Base-by-base conservation (phyloP, 345 rosid genomes). In the Lepidium aucheri region DNA sequence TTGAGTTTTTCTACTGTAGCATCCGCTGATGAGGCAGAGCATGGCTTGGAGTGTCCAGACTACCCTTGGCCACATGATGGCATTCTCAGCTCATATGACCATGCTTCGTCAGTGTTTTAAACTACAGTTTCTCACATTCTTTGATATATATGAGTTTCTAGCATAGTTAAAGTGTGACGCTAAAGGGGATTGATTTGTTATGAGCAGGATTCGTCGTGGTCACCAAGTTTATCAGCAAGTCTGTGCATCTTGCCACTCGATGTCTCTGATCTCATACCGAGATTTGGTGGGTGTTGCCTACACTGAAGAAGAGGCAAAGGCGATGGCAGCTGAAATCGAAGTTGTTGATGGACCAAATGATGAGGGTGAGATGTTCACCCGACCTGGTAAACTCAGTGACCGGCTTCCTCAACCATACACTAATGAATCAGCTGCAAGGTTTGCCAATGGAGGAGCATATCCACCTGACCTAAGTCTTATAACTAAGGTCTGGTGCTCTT, bases 401-500 rank as follows among this genome's bases (percentile, higher is more conserved):
- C 96, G 94, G 46, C 84, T 90, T 66, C 95, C 98, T 58, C 70
- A 88, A 76, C 97, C 98, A 58, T 93, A 90, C 76, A 28, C 89
- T 1, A 94, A 94, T 75, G 99, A 94, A 68, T 76, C 77, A 77
- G 99, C 97, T 11, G 99, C 99, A 66, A 90, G 96, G 81, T 94
- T 94, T 65, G 99, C 99, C 53, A 94, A 94, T 84, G 99, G 99
- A 80, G 99, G 99, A 75, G 99, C 99, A 13, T 90, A 94, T 88
- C 99, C 99, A 65, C 97, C 99, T 59, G 99, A 88, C 82, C 73
- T 88, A 28, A 90, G 97, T 86, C 97, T 94, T 68, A 75, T 90
- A 44, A 90, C 97, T 18, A 86, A 94, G 83, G 97, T 94, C 36
- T 51, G 1, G 12, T 53, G 24, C 34, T 67, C 14, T 30, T 34